A percentile compares a stretch with the other conserved stretches of the same genome.
These are phyloP conservation scores for Asparagopsis taxiformis DNA, from an alignment of 31 red algal genomes.

Conservation along the genomic window DNA sequence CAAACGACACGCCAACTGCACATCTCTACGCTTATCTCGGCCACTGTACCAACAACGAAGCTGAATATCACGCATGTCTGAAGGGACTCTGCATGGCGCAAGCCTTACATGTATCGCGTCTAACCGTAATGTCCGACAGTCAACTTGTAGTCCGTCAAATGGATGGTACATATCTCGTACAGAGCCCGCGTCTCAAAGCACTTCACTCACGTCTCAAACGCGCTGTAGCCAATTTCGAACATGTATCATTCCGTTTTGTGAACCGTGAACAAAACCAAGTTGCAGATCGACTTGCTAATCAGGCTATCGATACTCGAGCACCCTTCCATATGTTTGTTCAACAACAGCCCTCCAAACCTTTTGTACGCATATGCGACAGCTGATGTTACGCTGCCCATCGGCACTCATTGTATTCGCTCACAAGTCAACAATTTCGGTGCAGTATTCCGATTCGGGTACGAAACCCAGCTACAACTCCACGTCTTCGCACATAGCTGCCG, in stretches of 20 bases:
- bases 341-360: neutral
- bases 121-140: slow-evolving; percentile 7
- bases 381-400: neutral
- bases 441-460: slow-evolving; percentile 55
- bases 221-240: neutral
- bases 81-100: neutral
- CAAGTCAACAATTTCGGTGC: slow-evolving; percentile 58
- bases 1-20: neutral
- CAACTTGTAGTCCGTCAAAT: slow-evolving; percentile 6
- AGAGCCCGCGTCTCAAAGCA: neutral
- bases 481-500: slow-evolving; percentile 9
- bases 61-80: slow-evolving; percentile 15
- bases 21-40: neutral
- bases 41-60: slow-evolving; percentile 2
- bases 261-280: neutral
- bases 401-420: slow-evolving; percentile 15
- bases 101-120: neutral
- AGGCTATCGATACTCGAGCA: slow-evolving; percentile 3
- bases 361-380: neutral
- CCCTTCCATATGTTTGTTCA: no score
- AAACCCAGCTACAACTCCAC: slow-evolving; percentile 46
- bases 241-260: neutral
- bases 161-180: neutral
- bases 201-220: neutral
- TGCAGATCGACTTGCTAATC: slow-evolving; percentile 8